Conservation (phyloP, 2,329 filamentous ascomycete species). For the Biscogniauxia marginata region DNA sequence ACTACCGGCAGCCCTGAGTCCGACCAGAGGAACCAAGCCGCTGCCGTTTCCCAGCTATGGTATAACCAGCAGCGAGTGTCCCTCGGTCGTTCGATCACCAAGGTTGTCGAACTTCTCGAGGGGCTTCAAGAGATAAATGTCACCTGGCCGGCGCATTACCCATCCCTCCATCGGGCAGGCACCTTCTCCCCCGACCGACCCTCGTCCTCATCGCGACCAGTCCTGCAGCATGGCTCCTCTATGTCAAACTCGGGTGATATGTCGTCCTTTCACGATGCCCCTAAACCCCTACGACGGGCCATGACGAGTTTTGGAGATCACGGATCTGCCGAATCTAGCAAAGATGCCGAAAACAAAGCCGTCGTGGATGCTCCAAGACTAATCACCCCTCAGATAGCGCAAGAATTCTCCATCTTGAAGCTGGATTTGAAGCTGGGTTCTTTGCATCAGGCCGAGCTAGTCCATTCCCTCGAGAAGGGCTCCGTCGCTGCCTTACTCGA, state of each 20-base stretch:
- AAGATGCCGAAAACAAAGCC: slow-evolving; percentile 60
- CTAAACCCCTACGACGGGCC: slow-evolving; percentile 61
- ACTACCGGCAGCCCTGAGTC: slow-evolving; percentile 49
- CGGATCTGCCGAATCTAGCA: slow-evolving; percentile 68
- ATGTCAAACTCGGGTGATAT: slow-evolving; percentile 53
- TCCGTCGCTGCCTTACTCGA: slow-evolving; percentile 90
- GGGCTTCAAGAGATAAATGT: slow-evolving; percentile 85
- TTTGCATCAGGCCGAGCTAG: slow-evolving; percentile 82
- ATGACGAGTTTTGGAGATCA: slow-evolving; percentile 67
- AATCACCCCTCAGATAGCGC: slow-evolving; percentile 86
- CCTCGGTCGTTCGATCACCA: slow-evolving; percentile 83
- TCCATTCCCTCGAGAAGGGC: slow-evolving; percentile 89
- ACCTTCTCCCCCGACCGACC: slow-evolving; percentile 40
- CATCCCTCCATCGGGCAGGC: slow-evolving; percentile 69
- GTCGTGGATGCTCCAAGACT: slow-evolving; percentile 69
- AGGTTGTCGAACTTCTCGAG: slow-evolving; percentile 80
- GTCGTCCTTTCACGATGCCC: slow-evolving; percentile 39
- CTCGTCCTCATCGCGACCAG: slow-evolving; percentile 58
- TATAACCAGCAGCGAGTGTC: slow-evolving; percentile 90
- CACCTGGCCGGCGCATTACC: slow-evolving; percentile 93
- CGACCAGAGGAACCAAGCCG: slow-evolving; percentile 68
- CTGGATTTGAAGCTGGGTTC: slow-evolving; percentile 88
- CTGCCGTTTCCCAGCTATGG: slow-evolving; percentile 87
- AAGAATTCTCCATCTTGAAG: slow-evolving; percentile 94
- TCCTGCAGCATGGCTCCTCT: slow-evolving; percentile 63